A percentile compares a stretch with the other conserved stretches of the same genome.
These are phyloP conservation scores for Rosellinia necatrix DNA, from an alignment of 2,329 filamentous ascomycete genomes.

Conservation along the genomic window DNA sequence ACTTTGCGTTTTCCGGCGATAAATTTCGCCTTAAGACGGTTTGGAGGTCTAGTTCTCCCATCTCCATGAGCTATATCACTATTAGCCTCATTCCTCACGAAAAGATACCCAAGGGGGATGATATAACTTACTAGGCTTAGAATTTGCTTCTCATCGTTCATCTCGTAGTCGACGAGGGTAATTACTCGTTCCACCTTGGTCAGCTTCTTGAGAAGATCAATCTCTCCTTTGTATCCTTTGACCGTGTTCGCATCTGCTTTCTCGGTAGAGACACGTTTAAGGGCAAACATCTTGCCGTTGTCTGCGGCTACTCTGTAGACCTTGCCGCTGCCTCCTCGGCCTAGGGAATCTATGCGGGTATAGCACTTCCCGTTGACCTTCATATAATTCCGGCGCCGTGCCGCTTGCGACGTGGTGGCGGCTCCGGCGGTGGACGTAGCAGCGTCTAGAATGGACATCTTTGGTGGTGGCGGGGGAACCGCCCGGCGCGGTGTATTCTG, in stretches of 20 bases:
- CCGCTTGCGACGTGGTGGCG: conserved; percentile 71
- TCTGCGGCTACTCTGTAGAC: conserved; percentile 97
- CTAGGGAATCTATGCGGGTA: conserved; percentile 86
- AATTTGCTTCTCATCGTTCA: conserved; percentile 89
- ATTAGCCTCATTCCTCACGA: conserved; percentile 25
- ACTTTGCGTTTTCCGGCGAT: conserved; percentile 67
- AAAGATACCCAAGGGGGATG: not conserved
- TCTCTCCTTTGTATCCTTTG: conserved; percentile 90
- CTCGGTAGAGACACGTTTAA: conserved; percentile 91
- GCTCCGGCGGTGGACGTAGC: conserved; percentile 84
- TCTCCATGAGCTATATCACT: conserved; percentile 82
- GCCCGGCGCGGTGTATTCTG: conserved; percentile 77
- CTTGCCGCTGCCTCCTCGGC: conserved; percentile 88
- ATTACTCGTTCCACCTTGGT: conserved; percentile 88
- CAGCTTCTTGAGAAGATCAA: conserved; percentile 83
- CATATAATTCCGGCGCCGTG: conserved; percentile 80
- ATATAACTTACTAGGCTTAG: conserved; percentile 73
- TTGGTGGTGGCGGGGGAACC: conserved; percentile 83
- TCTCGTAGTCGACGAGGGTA: conserved; percentile 86
- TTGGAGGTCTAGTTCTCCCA: conserved; percentile 92
- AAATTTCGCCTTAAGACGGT: conserved; percentile 77
- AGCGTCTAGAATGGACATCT: conserved; percentile 95
- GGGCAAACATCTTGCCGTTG: conserved; percentile 91
- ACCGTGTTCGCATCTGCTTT: conserved; percentile 85
- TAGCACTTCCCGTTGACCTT: conserved; percentile 91